These are phyloP conservation scores for Pyrrhoderma lamaoense DNA, from an alignment of 1,284 basidiomycete species.

Conservation along the genomic window DNA sequence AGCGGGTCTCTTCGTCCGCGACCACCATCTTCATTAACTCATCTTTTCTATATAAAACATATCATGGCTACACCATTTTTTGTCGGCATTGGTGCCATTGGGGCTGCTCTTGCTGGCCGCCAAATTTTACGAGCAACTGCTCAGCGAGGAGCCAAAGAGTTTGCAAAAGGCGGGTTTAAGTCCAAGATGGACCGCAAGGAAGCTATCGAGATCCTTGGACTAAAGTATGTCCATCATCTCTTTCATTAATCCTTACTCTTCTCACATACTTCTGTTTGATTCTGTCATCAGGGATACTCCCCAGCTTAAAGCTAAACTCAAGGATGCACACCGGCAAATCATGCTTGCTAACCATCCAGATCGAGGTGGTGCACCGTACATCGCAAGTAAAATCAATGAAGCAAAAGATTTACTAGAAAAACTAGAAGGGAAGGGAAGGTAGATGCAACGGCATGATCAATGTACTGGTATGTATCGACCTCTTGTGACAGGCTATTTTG, in stretches of 20 bases:
- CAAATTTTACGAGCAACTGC: constrained; percentile 55
- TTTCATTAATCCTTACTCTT: constrained; percentile 9
- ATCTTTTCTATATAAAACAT: too few species aligned
- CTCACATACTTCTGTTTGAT: background rate
- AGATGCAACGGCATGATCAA: background rate
- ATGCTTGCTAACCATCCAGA: constrained; percentile 98
- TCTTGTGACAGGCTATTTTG: background rate
- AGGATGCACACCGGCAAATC: constrained; percentile 87
- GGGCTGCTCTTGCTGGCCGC: constrained; percentile 73
- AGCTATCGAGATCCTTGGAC: constrained; percentile 86
- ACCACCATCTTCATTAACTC: too few species aligned
- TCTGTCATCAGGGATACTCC: constrained; percentile 60
- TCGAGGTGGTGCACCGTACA: constrained; percentile 89
- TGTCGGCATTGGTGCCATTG: constrained; percentile 72
- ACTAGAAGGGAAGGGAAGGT: constrained; percentile 43
- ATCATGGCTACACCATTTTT: constrained; percentile 69
- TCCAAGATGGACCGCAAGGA: constrained; percentile 94
- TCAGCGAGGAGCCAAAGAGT: constrained; percentile 69
- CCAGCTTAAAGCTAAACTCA: constrained; percentile 61
- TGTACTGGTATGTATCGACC: constrained; percentile 1
- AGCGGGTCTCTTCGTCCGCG: too few species aligned
- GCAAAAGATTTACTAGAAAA: constrained; percentile 82
- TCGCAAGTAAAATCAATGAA: constrained; percentile 98
- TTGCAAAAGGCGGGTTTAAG: constrained; percentile 92
- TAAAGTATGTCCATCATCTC: constrained; percentile 60